Evolutionary conservation across 371 early-diverging fungal species (phyloP), one percentile per base, ranked within the genome.

Genomic region (Rhizopus microsporus): DNA sequence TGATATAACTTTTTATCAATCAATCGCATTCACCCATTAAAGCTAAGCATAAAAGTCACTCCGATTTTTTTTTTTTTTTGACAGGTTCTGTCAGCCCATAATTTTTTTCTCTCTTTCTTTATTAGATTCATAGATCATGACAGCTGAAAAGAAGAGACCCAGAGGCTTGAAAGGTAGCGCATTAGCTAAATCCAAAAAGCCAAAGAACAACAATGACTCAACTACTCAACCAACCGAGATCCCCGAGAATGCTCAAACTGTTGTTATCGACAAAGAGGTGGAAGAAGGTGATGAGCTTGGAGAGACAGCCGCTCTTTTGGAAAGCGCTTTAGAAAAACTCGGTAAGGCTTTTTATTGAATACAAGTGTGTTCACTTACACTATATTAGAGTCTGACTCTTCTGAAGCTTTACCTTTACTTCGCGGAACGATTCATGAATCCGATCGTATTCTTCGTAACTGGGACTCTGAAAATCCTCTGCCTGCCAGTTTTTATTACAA

Each of bases 351-450:
- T 29, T 35, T 13, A 8, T 33, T 39, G 10, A 16, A 16, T 31
- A 31, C 7, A 46, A 6, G 17, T 12, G 31, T 6, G 9, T 12
- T 54, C 1, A 23, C 23, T 23, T 10, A 37, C 38, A 10, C 38
- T 37, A 13, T 37, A 6, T 29, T 48, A 72, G 76, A 71, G 15
- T 52, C 42, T 3, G 64, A 69, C 46, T 65, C 70, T 29, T 39
- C 51, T 12, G 71, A 53, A 40, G 75, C 77, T 32, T 61, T 75
- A 23, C 56, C 75, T 40, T 56, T 80, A 7, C 52, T 85, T 44
- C 81, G 85, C 30, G 85, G 85, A 13, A 81, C 83, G 0, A 75
- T 85, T 55, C 83, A 85, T 54, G 85, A 85, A 54, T 83, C 81
- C 10, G 85, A 85, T 51, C 71, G 85, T 43, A 85, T 85, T 62